These are phyloP conservation scores for Flueggea neowawraea DNA, from an alignment of 441 rosid genomes.

Conservation along the genomic window DNA sequence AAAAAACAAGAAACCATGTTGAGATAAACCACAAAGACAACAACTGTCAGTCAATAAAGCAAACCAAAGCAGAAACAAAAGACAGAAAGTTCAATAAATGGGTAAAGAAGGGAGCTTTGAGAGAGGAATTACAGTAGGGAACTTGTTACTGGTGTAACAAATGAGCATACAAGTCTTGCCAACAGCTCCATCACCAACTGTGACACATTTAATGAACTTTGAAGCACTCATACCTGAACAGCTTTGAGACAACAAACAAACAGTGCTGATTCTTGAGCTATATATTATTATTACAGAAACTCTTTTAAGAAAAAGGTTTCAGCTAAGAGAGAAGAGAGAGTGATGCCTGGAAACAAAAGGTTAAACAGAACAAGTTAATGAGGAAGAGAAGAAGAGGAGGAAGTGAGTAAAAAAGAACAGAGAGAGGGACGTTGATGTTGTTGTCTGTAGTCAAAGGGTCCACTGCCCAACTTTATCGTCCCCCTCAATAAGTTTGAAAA, in stretches of 20 bases:
- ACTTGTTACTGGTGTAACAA: constrained; percentile 97
- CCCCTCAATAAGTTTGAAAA: constrained; percentile 55
- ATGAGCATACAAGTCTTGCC: constrained; percentile 99
- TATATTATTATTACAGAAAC: too few relatives aligned
- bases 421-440: constrained; percentile 8
- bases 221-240: constrained; percentile 47
- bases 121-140: constrained; percentile 72
- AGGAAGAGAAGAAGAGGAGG: constrained; percentile 12
- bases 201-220: constrained; percentile 95
- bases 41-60: too few relatives aligned
- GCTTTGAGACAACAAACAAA: too few relatives aligned
- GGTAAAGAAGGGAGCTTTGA: not conserved
- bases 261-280: too few relatives aligned
- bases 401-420: constrained; percentile 22
- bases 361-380: constrained; percentile 8
- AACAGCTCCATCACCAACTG: constrained; percentile 99
- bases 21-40: not conserved
- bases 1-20: too few relatives aligned
- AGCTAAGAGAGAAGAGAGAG: not conserved
- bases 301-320: not conserved
- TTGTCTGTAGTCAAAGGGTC: constrained; percentile 39
- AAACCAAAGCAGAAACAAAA: not conserved
- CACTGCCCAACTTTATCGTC: constrained; percentile 35
- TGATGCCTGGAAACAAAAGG: constrained; percentile 15
- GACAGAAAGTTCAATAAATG: constrained; percentile 3